These are phyloP conservation scores for Cerrena zonata DNA, from an alignment of 1,284 basidiomycete genomes.

Conservation along the genomic window DNA sequence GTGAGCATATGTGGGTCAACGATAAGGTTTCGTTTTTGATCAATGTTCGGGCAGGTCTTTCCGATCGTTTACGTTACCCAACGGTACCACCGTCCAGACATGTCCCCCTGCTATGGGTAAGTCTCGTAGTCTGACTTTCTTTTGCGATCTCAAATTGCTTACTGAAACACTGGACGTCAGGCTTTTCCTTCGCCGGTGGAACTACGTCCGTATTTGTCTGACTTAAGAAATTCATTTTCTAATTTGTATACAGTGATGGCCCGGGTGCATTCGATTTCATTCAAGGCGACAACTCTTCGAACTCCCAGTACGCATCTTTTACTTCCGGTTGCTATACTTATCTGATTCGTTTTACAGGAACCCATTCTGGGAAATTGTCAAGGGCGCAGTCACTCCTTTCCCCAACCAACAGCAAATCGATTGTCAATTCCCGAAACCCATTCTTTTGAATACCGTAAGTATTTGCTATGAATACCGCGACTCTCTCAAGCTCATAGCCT, in stretches of 20 bases:
- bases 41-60: conserved; percentile 41
- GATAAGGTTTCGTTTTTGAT: conserved; percentile 3
- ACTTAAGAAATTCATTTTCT: neutral
- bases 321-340: neutral
- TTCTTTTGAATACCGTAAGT: conserved; percentile 66
- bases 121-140: conserved; percentile 23
- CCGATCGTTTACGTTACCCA: conserved; percentile 58
- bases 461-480: conserved; percentile 3
- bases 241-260: conserved; percentile 53
- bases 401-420: conserved; percentile 33
- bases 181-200: conserved; percentile 71
- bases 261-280: conserved; percentile 79
- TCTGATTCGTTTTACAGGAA: conserved; percentile 43
- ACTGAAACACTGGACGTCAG: conserved; percentile 31
- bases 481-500: neutral
- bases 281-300: conserved; percentile 67
- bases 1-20: conserved; percentile 31
- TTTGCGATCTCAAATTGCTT: neutral
- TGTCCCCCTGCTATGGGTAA: conserved; percentile 76
- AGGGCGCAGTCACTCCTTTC: conserved; percentile 52
- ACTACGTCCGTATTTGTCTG: conserved; percentile 53
- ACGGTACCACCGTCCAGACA: conserved; percentile 64
- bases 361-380: conserved; percentile 78
- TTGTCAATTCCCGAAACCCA: conserved; percentile 74
- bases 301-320: conserved; percentile 39